phyloP scores from a whole-genome alignment of 2,329 filamentous ascomycete species.

The Cryphonectria carpinicola region DNA sequence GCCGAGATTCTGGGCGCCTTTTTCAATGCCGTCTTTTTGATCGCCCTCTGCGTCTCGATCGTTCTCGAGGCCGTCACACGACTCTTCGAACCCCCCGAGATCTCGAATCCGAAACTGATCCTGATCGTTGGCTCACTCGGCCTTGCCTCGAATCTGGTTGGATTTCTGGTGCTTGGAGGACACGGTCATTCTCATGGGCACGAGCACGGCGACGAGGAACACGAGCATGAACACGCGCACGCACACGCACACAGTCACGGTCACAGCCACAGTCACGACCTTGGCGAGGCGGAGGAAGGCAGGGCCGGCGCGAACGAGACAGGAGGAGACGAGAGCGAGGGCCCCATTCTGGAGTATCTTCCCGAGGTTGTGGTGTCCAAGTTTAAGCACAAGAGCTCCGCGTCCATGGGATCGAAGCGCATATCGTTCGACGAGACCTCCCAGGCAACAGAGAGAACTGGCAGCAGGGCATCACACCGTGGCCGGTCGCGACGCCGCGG shows the following conservation, averaged over 20 bases:
- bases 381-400: conserved; percentile 38
- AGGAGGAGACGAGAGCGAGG: conserved; percentile 58
- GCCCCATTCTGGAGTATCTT: conserved; percentile 63
- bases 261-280: conserved; percentile 44
- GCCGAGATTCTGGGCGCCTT: conserved; percentile 95
- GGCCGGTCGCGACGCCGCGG: conserved; percentile 51
- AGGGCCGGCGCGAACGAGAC: conserved; percentile 49
- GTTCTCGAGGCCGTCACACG: conserved; percentile 93
- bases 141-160: conserved; percentile 84
- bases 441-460: conserved; percentile 37
- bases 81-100: conserved; percentile 87
- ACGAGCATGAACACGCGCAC: conserved; percentile 49
- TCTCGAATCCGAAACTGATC: conserved; percentile 83
- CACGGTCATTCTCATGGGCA: conserved; percentile 82
- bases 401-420: conserved; percentile 30
- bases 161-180: conserved; percentile 89
- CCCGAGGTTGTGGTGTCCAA: conserved; percentile 64
- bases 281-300: conserved; percentile 54
- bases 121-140: conserved; percentile 87
- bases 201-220: conserved; percentile 57
- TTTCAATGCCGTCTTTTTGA: conserved; percentile 96
- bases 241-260: conserved; percentile 38
- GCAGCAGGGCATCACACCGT: conserved; percentile 35
- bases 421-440: conserved; percentile 32
- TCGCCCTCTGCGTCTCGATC: conserved; percentile 94